These are phyloP conservation scores for Verticillium dahliae DNA, from an alignment of 2,329 filamentous ascomycete genomes.

Conservation along the genomic window DNA sequence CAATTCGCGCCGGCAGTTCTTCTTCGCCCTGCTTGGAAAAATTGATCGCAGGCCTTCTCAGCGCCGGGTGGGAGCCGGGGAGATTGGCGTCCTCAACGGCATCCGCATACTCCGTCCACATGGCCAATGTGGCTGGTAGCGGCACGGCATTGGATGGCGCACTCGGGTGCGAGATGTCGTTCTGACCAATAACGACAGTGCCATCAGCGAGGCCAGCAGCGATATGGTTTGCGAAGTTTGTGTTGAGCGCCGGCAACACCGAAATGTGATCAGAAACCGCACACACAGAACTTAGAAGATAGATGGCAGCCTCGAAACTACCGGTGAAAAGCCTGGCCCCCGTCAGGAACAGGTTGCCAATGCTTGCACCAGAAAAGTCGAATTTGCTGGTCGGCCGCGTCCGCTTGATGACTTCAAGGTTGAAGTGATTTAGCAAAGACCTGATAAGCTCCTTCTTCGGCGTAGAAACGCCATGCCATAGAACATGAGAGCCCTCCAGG, in stretches of 20 bases:
- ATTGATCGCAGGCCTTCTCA: constrained; percentile 73
- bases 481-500: constrained; percentile 69
- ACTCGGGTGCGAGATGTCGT: constrained; percentile 82
- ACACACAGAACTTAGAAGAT: constrained; percentile 80
- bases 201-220: constrained; percentile 74
- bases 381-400: constrained; percentile 67
- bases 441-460: constrained; percentile 72
- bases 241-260: constrained; percentile 82
- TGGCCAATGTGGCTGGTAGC: background rate
- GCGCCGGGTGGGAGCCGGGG: constrained; percentile 71
- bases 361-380: constrained; percentile 68
- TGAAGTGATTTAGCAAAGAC: constrained; percentile 69
- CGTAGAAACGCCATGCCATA: constrained; percentile 68
- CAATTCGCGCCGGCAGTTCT: constrained; percentile 71
- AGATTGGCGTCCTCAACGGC: constrained; percentile 73
- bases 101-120: constrained; percentile 45
- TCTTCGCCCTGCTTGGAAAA: constrained; percentile 74
- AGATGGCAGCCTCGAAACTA: constrained; percentile 87
- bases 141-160: constrained; percentile 46
- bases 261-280: constrained; percentile 69
- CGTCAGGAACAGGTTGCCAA: constrained; percentile 75
- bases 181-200: constrained; percentile 79
- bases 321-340: constrained; percentile 87
- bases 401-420: constrained; percentile 72
- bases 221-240: constrained; percentile 93